Evolutionary conservation across 2,329 filamentous ascomycete species (phyloP).

Genomic region (Penicillium sumatraense): DNA sequence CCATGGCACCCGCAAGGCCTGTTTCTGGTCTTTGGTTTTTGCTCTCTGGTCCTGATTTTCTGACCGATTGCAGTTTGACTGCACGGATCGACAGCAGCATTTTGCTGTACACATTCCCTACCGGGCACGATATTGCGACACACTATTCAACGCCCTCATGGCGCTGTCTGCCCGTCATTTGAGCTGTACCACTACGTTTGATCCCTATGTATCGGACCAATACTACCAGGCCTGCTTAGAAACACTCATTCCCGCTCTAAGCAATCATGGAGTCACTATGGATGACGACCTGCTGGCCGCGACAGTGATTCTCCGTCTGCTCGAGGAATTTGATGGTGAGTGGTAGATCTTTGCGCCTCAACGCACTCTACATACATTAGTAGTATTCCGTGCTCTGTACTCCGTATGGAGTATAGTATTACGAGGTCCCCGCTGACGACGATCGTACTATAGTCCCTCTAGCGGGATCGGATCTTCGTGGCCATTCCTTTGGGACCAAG

Average conservation of each 20-base stretch:
- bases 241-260: conserved; percentile 45
- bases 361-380: too few relatives aligned
- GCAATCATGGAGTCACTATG: conserved; percentile 43
- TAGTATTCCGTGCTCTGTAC: too few relatives aligned
- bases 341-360: not conserved
- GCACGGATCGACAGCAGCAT: conserved; percentile 30
- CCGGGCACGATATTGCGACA: conserved; percentile 26
- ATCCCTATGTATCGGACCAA: conserved; percentile 47
- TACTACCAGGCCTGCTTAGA: conserved; percentile 48
- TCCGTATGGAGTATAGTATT: not conserved
- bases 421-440: conserved; percentile 6
- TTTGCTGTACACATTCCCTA: conserved; percentile 32
- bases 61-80: conserved; percentile 28
- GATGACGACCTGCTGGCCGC: conserved; percentile 48
- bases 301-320: conserved; percentile 45
- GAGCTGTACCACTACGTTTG: conserved; percentile 44
- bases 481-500: conserved; percentile 29
- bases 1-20: too few relatives aligned
- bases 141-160: conserved; percentile 48
- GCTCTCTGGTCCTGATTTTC: not conserved
- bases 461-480: conserved; percentile 27
- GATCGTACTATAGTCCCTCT: conserved; percentile 23
- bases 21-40: too few relatives aligned
- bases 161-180: conserved; percentile 49
- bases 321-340: conserved; percentile 49